A percentile compares a stretch with the other conserved stretches of the same genome.
Conservation (phyloP, 2,329 filamentous ascomycete genomes). For the Allantophomopsis cytisporea region DNA sequence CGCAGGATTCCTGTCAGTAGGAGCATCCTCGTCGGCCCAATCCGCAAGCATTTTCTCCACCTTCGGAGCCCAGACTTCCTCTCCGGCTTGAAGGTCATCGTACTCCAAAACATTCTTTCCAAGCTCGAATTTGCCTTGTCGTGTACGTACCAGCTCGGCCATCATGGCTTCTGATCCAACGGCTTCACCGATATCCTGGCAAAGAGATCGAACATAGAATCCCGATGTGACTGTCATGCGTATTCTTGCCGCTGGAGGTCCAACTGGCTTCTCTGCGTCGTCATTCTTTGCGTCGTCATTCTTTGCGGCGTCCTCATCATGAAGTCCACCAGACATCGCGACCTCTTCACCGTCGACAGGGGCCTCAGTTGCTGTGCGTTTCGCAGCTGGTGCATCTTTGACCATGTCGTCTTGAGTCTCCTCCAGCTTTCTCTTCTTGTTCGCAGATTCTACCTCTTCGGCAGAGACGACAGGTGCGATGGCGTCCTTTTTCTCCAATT, state of each 20-base stretch:
- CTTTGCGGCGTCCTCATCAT: constrained; percentile 11
- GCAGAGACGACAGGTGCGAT: too few species aligned
- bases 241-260: constrained; percentile 66
- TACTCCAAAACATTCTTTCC: constrained; percentile 68
- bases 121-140: constrained; percentile 70
- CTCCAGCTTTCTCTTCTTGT: constrained; percentile 16
- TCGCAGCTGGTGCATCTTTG: constrained; percentile 11
- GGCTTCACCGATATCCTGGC: constrained; percentile 78
- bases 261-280: constrained; percentile 14
- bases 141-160: constrained; percentile 67
- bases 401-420: constrained; percentile 17
- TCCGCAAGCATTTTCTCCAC: constrained; percentile 40
- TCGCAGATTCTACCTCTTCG: constrained; percentile 15
- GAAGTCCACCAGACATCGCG: constrained; percentile 18
- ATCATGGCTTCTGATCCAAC: constrained; percentile 75
- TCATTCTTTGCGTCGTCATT: constrained; percentile 11
- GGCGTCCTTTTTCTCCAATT: constrained; percentile 35
- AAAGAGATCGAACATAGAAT: constrained; percentile 91
- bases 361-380: constrained; percentile 7
- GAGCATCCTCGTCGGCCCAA: constrained; percentile 11
- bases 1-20: neutral
- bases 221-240: constrained; percentile 89
- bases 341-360: constrained; percentile 5
- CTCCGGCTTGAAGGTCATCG: constrained; percentile 59
- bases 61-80: constrained; percentile 71